These are phyloP conservation scores for Phytopythium chamaehyphon DNA, from an alignment of 352 stramenopile genomes.

Conservation along the genomic window DNA sequence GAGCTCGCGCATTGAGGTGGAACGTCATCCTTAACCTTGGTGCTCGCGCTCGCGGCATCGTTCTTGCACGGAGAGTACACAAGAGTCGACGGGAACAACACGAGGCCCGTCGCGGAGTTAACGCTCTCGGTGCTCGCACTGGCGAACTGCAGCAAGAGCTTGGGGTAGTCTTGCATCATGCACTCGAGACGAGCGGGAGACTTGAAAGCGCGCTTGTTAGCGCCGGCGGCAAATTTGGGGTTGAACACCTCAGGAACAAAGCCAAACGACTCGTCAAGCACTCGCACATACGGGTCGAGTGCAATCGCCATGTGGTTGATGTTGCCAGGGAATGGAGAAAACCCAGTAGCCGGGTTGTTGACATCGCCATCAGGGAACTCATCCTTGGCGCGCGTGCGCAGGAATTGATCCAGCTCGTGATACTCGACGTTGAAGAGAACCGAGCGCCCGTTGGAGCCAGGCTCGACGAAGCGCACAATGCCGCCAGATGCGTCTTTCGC, in stretches of 20 bases:
- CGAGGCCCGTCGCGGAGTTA: slow-evolving; percentile 27
- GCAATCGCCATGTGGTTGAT: slow-evolving; percentile 69
- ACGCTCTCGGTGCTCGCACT: slow-evolving; percentile 5
- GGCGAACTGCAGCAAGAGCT: slow-evolving; percentile 42
- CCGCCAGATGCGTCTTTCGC: slow-evolving; percentile 88
- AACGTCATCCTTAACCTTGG: slow-evolving; percentile 47
- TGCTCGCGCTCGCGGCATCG: slow-evolving; percentile 42
- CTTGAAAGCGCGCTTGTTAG: slow-evolving; percentile 46
- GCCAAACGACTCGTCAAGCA: slow-evolving; percentile 43
- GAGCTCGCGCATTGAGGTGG: slow-evolving; percentile 62
- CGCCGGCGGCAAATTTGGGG: slow-evolving; percentile 38
- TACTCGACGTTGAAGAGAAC: slow-evolving; percentile 76
- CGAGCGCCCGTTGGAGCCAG: slow-evolving; percentile 11
- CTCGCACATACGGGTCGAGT: slow-evolving; percentile 40
- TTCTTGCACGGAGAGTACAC: slow-evolving; percentile 82
- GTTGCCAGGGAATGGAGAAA: slow-evolving; percentile 65
- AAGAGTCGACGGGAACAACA: slow-evolving; percentile 50
- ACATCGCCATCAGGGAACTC: slow-evolving; percentile 55
- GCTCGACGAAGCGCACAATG: slow-evolving; percentile 49
- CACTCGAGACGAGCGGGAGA: slow-evolving; percentile 64
- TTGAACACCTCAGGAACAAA: slow-evolving; percentile 74
- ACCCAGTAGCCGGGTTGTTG: slow-evolving; percentile 49
- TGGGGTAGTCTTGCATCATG: slow-evolving; percentile 81
- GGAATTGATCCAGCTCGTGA: slow-evolving; percentile 66
- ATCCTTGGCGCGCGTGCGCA: slow-evolving; percentile 34